A percentile compares a stretch with the other conserved stretches of the same genome.
These are phyloP conservation scores for Calophaca sinica DNA, from an alignment of 306 rosid species.

Conservation along the genomic window DNA sequence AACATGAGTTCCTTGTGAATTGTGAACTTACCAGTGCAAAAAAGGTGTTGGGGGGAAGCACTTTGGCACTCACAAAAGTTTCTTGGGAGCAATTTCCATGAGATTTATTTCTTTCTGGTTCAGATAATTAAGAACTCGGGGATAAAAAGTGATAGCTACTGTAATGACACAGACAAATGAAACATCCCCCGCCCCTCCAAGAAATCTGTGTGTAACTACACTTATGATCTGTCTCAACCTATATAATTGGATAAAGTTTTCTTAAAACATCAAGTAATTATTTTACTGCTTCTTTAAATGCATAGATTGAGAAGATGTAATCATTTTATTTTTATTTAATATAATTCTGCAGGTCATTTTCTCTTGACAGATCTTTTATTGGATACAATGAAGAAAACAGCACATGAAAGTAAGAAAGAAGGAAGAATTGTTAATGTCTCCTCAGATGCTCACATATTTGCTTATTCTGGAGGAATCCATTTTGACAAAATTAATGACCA, in stretches of 20 bases:
- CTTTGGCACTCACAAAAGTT: too few species aligned
- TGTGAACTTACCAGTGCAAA: neutral
- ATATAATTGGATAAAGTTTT: conserved; percentile 10
- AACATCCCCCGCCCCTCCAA: neutral
- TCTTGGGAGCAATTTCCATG: neutral
- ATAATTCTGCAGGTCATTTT: conserved; percentile 77
- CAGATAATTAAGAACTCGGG: neutral
- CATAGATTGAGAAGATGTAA: conserved; percentile 24
- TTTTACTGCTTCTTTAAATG: conserved; percentile 23
- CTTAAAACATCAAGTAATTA: neutral
- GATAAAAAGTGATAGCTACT: neutral
- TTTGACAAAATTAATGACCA: conserved; percentile 72
- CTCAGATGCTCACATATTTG: conserved; percentile 69
- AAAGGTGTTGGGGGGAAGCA: neutral
- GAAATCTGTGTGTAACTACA: neutral
- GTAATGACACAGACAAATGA: neutral
- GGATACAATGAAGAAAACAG: conserved; percentile 87
- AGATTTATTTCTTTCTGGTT: neutral
- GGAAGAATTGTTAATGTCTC: conserved; percentile 90
- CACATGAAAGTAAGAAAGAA: conserved; percentile 63
- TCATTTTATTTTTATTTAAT: conserved; percentile 30
- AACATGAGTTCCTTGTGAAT: neutral
- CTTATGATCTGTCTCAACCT: conserved; percentile 5
- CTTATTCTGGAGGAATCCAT: conserved; percentile 80
- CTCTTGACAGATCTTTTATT: conserved; percentile 81